A percentile compares a stretch with the other conserved stretches of the same genome.
These are phyloP conservation scores for Rhododendron henanense DNA, from an alignment of 148 eudicot species.

Conservation along the genomic window DNA sequence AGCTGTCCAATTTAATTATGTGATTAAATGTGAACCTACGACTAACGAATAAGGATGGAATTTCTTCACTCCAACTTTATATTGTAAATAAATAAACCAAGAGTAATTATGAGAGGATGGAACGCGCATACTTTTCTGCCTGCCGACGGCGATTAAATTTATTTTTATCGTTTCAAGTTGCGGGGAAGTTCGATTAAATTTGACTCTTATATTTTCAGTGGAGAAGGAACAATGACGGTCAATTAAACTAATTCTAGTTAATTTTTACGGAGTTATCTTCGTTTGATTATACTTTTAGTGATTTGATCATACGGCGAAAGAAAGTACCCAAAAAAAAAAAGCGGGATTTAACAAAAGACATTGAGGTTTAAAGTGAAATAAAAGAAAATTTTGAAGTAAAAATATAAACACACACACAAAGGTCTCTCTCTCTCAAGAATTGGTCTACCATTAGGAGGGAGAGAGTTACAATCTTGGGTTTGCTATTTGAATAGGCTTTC, in stretches of 20 bases:
- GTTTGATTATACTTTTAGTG: too few species aligned
- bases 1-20: not conserved
- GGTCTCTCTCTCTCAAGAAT: too few species aligned
- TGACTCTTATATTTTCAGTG: not conserved
- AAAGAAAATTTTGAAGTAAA: not conserved
- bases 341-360: too few species aligned
- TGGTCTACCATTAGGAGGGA: too few species aligned
- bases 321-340: too few species aligned
- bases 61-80: not conserved
- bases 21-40: not conserved
- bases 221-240: not conserved
- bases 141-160: too few species aligned
- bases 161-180: not conserved
- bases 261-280: too few species aligned
- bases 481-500: not conserved
- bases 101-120: not conserved
- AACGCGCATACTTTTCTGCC: not conserved
- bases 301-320: too few species aligned
- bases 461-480: not conserved
- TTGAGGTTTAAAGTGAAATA: not conserved
- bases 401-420: not conserved
- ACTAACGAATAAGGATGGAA: not conserved
- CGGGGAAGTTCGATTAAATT: not conserved
- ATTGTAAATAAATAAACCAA: not conserved
- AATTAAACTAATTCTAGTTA: not conserved